Conservation (phyloP, 1,284 basidiomycete genomes). For the Malassezia obtusa region DNA sequence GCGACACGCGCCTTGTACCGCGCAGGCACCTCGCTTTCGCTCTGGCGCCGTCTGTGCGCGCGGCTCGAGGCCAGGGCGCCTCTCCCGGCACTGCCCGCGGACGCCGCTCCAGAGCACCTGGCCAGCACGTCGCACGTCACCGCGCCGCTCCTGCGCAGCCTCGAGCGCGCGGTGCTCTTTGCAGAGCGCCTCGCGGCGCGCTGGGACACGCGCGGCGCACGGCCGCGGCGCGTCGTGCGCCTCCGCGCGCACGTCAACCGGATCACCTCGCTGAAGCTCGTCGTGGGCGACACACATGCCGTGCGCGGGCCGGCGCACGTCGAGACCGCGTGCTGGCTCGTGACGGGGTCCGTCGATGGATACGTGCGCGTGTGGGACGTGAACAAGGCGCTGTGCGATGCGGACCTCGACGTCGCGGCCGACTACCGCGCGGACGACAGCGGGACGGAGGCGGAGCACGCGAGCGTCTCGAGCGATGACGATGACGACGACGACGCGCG, state of each 20-base stretch:
- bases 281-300: constrained; percentile 1
- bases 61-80: not conserved
- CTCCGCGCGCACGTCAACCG: constrained; percentile 22
- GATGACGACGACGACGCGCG: not conserved
- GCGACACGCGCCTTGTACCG: constrained; percentile 6
- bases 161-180: constrained; percentile 7
- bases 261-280: constrained; percentile 20
- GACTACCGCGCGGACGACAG: not conserved
- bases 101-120: not conserved
- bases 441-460: not conserved
- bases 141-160: not conserved
- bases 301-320: not conserved
- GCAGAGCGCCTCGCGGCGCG: not conserved
- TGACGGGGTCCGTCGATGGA: constrained; percentile 22
- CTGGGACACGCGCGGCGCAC: constrained; percentile 7
- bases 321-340: constrained; percentile 6
- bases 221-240: constrained; percentile 10
- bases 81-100: not conserved
- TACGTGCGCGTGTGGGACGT: constrained; percentile 21
- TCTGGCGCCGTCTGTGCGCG: constrained; percentile 7
- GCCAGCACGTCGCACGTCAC: not conserved
- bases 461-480: not conserved
- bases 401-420: constrained; percentile 3
- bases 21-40: constrained; percentile 5
- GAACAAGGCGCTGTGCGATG: not conserved